Conservation (phyloP, 1,284 basidiomycete species). For the Malassezia vespertilionis region DNA sequence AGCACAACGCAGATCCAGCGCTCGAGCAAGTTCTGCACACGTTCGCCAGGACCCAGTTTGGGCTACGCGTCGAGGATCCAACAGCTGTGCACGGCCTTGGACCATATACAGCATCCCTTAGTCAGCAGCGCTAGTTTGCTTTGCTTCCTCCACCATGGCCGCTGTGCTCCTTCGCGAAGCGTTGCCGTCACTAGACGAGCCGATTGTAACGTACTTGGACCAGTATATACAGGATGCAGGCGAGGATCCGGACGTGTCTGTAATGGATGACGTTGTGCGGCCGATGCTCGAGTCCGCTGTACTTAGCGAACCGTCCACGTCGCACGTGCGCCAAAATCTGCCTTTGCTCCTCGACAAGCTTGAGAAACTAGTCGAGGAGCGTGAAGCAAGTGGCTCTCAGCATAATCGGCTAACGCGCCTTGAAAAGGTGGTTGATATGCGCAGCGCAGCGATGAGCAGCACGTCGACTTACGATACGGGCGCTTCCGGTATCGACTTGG, state of each 20-base stretch:
- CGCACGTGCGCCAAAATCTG: slow-evolving; percentile 22
- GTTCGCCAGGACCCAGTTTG: not conserved
- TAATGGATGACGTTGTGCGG: slow-evolving; percentile 32
- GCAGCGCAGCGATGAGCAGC: slow-evolving; percentile 54
- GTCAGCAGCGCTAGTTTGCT: no score
- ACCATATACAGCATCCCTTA: not conserved
- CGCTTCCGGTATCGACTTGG: slow-evolving; percentile 55
- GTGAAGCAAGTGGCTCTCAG: slow-evolving; percentile 49
- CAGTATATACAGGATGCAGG: slow-evolving; percentile 84
- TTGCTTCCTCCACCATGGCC: slow-evolving; percentile 41
- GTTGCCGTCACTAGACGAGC: slow-evolving; percentile 80
- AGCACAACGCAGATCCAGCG: not conserved
- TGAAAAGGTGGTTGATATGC: slow-evolving; percentile 91
- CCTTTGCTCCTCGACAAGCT: slow-evolving; percentile 28
- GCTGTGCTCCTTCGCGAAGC: slow-evolving; percentile 65
- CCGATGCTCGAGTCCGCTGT: slow-evolving; percentile 43
- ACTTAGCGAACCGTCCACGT: slow-evolving; percentile 25
- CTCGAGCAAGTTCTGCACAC: not conserved
- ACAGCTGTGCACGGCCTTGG: slow-evolving; percentile 8
- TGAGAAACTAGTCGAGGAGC: slow-evolving; percentile 29
- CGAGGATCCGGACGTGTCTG: slow-evolving; percentile 33
- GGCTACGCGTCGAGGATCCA: not conserved
- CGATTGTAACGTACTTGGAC: slow-evolving; percentile 81
- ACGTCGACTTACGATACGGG: slow-evolving; percentile 28
- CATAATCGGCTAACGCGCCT: slow-evolving; percentile 50